Conservation (phyloP, 495 filamentous ascomycete genomes). For the Amniculicola lignicola region DNA sequence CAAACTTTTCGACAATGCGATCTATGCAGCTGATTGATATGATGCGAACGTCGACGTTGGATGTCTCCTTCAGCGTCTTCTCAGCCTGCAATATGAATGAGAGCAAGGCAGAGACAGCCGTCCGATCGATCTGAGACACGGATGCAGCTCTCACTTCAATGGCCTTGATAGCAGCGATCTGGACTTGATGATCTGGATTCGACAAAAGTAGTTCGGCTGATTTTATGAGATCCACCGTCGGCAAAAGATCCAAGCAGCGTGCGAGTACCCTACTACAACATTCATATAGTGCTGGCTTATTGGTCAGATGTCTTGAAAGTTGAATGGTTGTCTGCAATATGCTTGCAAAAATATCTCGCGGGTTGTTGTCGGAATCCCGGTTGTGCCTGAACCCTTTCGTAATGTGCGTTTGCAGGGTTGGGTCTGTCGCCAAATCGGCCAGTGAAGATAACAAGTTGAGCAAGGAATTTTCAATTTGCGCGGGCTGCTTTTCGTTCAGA, state of each 20-base stretch:
- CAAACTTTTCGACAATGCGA: slow-evolving; percentile 85
- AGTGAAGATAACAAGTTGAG: slow-evolving; percentile 61
- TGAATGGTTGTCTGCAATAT: slow-evolving; percentile 51
- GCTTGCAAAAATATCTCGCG: slow-evolving; percentile 45
- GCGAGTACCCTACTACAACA: slow-evolving; percentile 67
- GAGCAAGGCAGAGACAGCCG: slow-evolving; percentile 66
- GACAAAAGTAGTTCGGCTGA: slow-evolving; percentile 75
- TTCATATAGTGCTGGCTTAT: slow-evolving; percentile 47
- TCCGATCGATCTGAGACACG: slow-evolving; percentile 60
- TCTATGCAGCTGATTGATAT: slow-evolving; percentile 83
- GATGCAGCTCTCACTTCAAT: slow-evolving; percentile 70
- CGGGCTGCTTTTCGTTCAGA: slow-evolving; percentile 57
- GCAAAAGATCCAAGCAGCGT: slow-evolving; percentile 71
- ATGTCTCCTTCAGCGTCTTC: slow-evolving; percentile 65
- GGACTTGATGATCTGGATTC: slow-evolving; percentile 65
- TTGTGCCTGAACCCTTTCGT: slow-evolving; percentile 17
- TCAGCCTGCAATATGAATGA: slow-evolving; percentile 79
- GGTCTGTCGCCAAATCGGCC: slow-evolving; percentile 55
- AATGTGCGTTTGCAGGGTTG: slow-evolving; percentile 26
- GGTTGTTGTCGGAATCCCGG: background rate
- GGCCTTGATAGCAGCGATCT: slow-evolving; percentile 73
- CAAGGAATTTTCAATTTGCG: slow-evolving; percentile 58
- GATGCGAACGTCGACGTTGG: slow-evolving; percentile 69
- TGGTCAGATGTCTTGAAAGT: slow-evolving; percentile 23
- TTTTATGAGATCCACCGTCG: slow-evolving; percentile 78